These are phyloP conservation scores for Sequoia sempervirens DNA, from an alignment of 75 land plant genomes.

Conservation along the genomic window DNA sequence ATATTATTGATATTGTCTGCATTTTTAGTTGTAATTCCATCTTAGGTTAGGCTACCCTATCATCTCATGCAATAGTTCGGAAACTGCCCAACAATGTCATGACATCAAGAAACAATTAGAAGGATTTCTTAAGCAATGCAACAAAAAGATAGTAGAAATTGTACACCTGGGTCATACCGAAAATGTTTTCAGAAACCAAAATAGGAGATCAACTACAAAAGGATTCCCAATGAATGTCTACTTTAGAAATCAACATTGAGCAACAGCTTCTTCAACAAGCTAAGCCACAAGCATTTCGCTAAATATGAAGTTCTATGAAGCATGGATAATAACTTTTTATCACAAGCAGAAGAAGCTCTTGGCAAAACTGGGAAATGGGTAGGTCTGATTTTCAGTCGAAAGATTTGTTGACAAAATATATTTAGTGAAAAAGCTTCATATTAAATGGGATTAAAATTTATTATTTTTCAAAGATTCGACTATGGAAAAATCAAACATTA, in stretches of 20 bases:
- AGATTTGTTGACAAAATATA: background rate
- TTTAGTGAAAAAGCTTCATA: background rate
- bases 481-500: background rate
- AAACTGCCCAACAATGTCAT: background rate
- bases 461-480: too few species aligned
- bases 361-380: background rate
- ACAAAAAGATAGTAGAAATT: background rate
- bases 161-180: background rate
- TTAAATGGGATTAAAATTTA: background rate
- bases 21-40: background rate
- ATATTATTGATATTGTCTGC: background rate
- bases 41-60: background rate
- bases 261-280: background rate
- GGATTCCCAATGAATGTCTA: background rate
- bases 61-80: background rate
- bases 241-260: background rate
- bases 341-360: background rate
- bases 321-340: background rate
- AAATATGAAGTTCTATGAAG: background rate
- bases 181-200: background rate
- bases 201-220: background rate
- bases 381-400: background rate
- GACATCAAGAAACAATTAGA: background rate
- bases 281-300: background rate
- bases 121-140: background rate